A percentile compares a stretch with the other conserved stretches of the same genome.
phyloP scores from a whole-genome alignment of 306 rosid genomes.

The Cucurbita ficifolia region DNA sequence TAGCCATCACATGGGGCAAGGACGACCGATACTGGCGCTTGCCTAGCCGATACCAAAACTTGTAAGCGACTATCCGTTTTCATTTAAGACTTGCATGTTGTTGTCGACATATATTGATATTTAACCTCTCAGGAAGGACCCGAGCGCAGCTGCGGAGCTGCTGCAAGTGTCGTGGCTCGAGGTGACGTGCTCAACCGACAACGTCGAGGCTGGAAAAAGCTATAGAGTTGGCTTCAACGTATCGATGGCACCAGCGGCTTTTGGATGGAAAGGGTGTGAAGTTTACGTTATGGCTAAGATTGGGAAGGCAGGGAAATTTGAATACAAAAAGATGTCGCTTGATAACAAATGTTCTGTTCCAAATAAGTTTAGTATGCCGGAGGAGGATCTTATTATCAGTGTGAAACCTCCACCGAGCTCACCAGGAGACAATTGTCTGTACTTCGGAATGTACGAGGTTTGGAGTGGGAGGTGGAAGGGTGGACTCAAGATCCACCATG shows the following conservation, averaged over 20 bases:
- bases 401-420: not conserved
- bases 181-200: conserved; percentile 14
- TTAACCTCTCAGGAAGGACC: not conserved
- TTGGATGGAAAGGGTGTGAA: conserved; percentile 44
- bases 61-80: not conserved
- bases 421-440: not conserved
- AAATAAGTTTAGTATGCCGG: not conserved
- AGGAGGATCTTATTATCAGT: not conserved
- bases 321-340: not conserved
- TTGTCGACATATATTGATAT: too few relatives aligned
- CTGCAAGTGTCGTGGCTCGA: conserved; percentile 75
- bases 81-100: too few relatives aligned
- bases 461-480: conserved; percentile 93
- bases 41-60: not conserved
- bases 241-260: conserved; percentile 14
- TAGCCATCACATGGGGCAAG: not conserved
- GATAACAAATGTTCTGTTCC: not conserved
- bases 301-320: conserved; percentile 33
- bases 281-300: conserved; percentile 61
- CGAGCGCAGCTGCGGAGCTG: conserved; percentile 13
- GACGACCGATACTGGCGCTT: not conserved
- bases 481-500: conserved; percentile 38
- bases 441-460: conserved; percentile 79
- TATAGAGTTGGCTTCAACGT: conserved; percentile 18
- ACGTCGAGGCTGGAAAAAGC: accelerated